phyloP scores from a whole-genome alignment of 108 stramenopile species.

The Aurantiochytrium sp. region DNA sequence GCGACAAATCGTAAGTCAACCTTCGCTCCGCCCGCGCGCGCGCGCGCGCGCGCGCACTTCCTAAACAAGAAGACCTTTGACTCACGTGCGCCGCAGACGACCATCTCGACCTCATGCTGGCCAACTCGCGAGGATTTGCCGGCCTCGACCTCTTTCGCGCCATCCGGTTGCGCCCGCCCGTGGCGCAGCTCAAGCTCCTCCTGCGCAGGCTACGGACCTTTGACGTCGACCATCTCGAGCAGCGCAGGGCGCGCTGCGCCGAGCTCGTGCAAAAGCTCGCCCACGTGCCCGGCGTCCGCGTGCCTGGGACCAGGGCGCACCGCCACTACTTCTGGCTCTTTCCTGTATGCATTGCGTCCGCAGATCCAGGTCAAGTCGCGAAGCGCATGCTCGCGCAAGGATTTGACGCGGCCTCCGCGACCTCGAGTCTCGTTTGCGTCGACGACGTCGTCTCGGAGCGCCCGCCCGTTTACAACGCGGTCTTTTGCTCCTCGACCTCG shows the following conservation, averaged over 20 bases:
- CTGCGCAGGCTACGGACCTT: not conserved
- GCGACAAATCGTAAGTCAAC: not conserved
- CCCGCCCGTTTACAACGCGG: not conserved
- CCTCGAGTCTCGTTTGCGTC: not conserved
- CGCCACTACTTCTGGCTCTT: not conserved
- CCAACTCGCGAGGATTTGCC: not conserved
- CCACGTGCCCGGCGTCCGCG: not conserved
- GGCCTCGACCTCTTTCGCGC: not conserved
- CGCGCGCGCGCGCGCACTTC: not conserved
- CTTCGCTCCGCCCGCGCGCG: not conserved
- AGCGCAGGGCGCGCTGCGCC: not conserved
- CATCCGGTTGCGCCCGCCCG: not conserved
- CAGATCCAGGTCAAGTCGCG: not conserved
- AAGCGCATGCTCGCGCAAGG: not conserved
- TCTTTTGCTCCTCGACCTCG: not conserved
- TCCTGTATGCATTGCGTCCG: not conserved
- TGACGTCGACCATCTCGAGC: not conserved
- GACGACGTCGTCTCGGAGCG: slow-evolving; percentile 24
- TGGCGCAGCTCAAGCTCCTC: not conserved
- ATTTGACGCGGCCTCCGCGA: not conserved
- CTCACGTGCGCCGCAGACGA: not conserved
- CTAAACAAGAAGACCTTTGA: too few relatives aligned
- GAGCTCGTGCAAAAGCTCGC: not conserved
- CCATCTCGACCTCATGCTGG: not conserved
- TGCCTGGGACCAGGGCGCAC: not conserved